Evolutionary conservation across 495 filamentous ascomycete genomes (phyloP).

Genomic region (Penicillium soppii): DNA sequence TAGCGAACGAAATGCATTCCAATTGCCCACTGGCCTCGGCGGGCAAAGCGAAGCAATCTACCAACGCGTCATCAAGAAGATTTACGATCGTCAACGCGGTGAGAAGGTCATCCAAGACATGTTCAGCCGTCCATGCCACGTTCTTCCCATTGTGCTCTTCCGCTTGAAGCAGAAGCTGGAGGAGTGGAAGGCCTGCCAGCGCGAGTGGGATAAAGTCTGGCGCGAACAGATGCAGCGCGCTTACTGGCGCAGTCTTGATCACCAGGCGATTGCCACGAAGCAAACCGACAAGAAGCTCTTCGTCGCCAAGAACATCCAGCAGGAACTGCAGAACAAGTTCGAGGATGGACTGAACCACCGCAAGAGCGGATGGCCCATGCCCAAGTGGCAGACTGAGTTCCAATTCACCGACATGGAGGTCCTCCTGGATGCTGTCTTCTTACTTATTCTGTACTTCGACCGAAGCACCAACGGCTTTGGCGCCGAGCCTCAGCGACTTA

Average conservation of each 20-base stretch:
- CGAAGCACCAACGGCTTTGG: constrained; percentile 63
- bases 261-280: constrained; percentile 86
- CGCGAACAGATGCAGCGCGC: constrained; percentile 86
- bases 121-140: constrained; percentile 74
- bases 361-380: constrained; percentile 55
- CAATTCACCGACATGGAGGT: constrained; percentile 74
- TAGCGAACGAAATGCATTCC: constrained; percentile 68
- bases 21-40: constrained; percentile 78
- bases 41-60: constrained; percentile 95
- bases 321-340: constrained; percentile 81
- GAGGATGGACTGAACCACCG: constrained; percentile 76
- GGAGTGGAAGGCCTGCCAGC: constrained; percentile 93
- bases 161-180: constrained; percentile 91
- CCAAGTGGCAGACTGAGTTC: constrained; percentile 71
- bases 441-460: constrained; percentile 75
- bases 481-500: constrained; percentile 71
- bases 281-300: constrained; percentile 85
- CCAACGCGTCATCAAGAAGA: constrained; percentile 94
- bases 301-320: constrained; percentile 78
- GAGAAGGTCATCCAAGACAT: constrained; percentile 78
- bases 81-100: constrained; percentile 87
- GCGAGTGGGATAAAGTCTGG: constrained; percentile 99
- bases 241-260: constrained; percentile 94
- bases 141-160: constrained; percentile 81
- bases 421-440: constrained; percentile 73